Evolutionary conservation across 108 stramenopile species (phyloP), one percentile per base, ranked within the genome.

Genomic region (Cylindrotheca fusiformis): DNA sequence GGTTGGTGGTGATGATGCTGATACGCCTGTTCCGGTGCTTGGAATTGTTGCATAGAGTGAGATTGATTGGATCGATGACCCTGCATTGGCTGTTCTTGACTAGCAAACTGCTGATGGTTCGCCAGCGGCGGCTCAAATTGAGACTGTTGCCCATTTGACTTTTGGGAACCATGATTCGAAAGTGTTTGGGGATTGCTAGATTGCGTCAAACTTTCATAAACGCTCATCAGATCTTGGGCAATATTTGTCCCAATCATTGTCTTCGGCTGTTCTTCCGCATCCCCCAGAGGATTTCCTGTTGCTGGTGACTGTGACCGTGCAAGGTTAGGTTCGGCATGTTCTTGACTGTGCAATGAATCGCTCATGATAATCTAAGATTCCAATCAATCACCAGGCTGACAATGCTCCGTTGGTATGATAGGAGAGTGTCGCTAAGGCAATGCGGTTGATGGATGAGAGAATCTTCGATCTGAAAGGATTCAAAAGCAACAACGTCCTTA

Each of bases 121-220:
- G 6, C 10, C 6, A 10, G 10, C 36, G 36, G 36, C 6, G 10
- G 6, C 36, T 14, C 36, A 41, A 10, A 41, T 14, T 41, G 36
- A 14, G 6, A 6, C 6, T 41, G 14, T 41, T 41, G 36, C 36
- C 36, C 36, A 14, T 41, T 6, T 14, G 6, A 14, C 36, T 10
- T 14, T 41, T 41, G 36, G 6, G 6, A 14, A 41, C 14, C 10
- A 41, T 41, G 36, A 14, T 41, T 41, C 14, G 36, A 14, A n/a
- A n/a, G n/a, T n/a, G n/a, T n/a, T 56, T 88, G 87, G 2, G 87
- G 87, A 1, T 84, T 85, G 41, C 76, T 85, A 24, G 82, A 81
- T 55, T 89, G 84, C 1, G 83, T 84, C 73, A 93, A 58, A 44
- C 76, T 85, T 63, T 89, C 91, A 58, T 89, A 93, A 0, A 93